Conservation (phyloP, 176 grass and related monocot genomes). For the Carex cristatella region DNA sequence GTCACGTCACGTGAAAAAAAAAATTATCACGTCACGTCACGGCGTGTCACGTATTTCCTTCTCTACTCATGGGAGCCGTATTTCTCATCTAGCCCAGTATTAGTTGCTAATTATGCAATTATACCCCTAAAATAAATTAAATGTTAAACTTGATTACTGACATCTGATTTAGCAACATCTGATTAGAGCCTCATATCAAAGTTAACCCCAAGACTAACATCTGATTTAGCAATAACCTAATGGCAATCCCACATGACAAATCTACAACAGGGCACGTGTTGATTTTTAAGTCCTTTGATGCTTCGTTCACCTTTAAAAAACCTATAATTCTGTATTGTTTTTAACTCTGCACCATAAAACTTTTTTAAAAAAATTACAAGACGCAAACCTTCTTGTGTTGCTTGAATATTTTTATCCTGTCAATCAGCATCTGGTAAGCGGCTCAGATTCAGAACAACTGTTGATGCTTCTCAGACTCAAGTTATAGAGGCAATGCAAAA, state of each 20-base stretch:
- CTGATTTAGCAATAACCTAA: not conserved
- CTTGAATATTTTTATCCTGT: not conserved
- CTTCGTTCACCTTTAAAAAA: not conserved
- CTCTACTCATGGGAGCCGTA: not conserved
- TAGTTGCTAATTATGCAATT: not conserved
- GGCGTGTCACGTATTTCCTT: too few relatives aligned
- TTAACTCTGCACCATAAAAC: not conserved
- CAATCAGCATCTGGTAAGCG: slow-evolving; percentile 49
- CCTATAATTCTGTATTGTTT: not conserved
- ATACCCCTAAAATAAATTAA: not conserved
- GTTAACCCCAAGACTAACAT: not conserved
- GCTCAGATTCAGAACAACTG: slow-evolving; percentile 76
- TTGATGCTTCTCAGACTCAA: slow-evolving; percentile 77
- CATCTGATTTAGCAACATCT: not conserved
- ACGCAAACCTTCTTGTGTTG: not conserved
- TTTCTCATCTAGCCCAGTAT: not conserved
- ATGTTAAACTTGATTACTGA: not conserved
- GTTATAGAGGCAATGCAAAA: slow-evolving; percentile 89
- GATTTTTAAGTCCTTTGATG: not conserved
- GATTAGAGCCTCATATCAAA: not conserved
- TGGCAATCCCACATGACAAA: not conserved
- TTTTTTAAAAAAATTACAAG: not conserved
- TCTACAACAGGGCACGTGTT: not conserved
- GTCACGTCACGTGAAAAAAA: too few relatives aligned
- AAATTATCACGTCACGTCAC: too few relatives aligned